Base-by-base conservation (phyloP, 163 green algal genomes). In the Coccomyxa subellipsoidea region DNA sequence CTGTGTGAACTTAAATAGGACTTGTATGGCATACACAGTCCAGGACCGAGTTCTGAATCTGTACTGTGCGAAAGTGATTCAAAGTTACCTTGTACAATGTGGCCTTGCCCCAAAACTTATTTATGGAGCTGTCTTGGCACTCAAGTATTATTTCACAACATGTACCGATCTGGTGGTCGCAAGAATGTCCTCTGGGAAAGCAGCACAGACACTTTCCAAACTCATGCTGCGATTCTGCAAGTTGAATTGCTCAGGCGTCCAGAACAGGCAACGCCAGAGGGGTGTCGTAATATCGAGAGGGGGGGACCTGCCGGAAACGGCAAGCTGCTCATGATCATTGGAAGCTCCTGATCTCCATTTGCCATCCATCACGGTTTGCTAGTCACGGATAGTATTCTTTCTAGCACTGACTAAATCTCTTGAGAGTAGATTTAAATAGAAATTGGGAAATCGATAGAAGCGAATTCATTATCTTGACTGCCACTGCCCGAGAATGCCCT, bases 401-500 rank as follows among this genome's bases (percentile, higher is more conserved):
- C n/a, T n/a, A n/a, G n/a, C n/a, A n/a, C n/a, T n/a, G n/a, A n/a
- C n/a, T n/a, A n/a, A n/a, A n/a, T n/a, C n/a, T n/a, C n/a, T n/a
- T n/a, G n/a, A n/a, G n/a, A n/a, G n/a, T n/a, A n/a, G n/a, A n/a
- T 66, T 12, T 18, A 66, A 12, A 18, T 66, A 66, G 12, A 66
- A 12, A 12, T 18, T 66, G 47, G 12, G 18, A 18, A 12, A 66
- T 66, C 12, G 12, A 29, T 12, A 66, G 47, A 12, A 12, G 47
- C 12, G 12, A 66, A 29, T 18, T 73, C 66, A 35, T 73, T 32
- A 73, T 36, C 29, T 34, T 34, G 31, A 12, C 66, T 35, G 66
- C 66, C 66, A 36, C 4, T 34, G 31, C 31, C 1, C 8, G 31
- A 34, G 18, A 2, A 89, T 87, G 81, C n/a, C 80, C 4, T 85